Base-by-base conservation (phyloP, 176 grass and related monocot species). In the Rhipidocladum racemiflorum region DNA sequence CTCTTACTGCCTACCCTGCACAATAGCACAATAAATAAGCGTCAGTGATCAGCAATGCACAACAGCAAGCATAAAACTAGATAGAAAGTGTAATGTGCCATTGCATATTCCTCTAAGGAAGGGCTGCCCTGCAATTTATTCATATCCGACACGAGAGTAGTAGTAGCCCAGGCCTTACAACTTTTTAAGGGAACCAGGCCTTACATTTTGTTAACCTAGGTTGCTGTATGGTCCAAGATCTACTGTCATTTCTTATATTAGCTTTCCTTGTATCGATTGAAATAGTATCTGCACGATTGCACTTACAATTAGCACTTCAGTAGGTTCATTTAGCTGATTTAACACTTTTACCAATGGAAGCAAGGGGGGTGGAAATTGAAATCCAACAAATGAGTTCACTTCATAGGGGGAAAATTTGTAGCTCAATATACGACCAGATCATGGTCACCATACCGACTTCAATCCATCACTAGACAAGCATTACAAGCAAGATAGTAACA, bases 1-100 rank as follows among this genome's bases (percentile, higher is more conserved):
- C 43, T 49, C 72, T 82, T 86, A 86, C 57, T 86, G 78, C 46
- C 65, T 86, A 64, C 78, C 83, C 88, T 89, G 72, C 78, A 72
- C 64, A 60, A 75, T 24, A 42, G 4, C 29, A 80, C 29, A 84
- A 51, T 6, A 39, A 51, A 76, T 8, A 78, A 27, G 10, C 0
- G 1, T 85, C 70, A 81, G n/a, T 49, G 14, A 77, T 29, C 16
- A 72, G 46, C 27, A 59, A 57, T 39, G 6, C 2, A 63, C 16
- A n/a, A 53, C 25, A 18, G 24, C 28, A 65, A 20, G 18, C 45
- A 34, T 2, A 43, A 50, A 35, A 69, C n/a, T n/a, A n/a, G n/a
- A n/a, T n/a, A n/a, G n/a, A n/a, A n/a, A n/a, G n/a, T n/a, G n/a
- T n/a, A n/a, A n/a, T n/a, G n/a, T n/a, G n/a, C n/a, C n/a, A n/a